These are phyloP conservation scores for Pichia insulana DNA, from an alignment of 805 yeast genomes.

Conservation along the genomic window DNA sequence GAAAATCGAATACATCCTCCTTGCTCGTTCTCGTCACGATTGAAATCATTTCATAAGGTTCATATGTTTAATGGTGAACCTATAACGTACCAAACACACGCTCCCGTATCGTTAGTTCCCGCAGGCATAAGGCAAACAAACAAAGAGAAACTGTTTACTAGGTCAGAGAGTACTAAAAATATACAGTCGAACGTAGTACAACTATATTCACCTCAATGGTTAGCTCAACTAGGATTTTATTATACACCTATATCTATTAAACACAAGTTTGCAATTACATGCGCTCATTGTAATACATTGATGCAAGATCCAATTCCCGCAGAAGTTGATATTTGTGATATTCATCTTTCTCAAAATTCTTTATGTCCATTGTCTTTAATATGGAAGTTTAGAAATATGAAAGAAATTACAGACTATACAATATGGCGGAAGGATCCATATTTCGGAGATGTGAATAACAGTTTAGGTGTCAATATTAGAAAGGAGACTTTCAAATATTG, in stretches of 20 bases:
- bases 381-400: slow-evolving; percentile 7
- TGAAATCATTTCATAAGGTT: slow-evolving; percentile 1
- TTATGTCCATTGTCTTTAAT: slow-evolving; percentile 7
- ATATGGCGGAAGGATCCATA: slow-evolving; percentile 4
- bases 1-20: neutral
- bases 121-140: neutral
- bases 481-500: slow-evolving; percentile 5
- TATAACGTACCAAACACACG: slow-evolving; percentile 2
- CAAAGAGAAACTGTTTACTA: neutral
- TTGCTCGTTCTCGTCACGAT: slow-evolving; percentile 4
- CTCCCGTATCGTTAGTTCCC: slow-evolving; percentile 4
- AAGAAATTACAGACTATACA: neutral
- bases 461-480: neutral
- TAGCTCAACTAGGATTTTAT: slow-evolving; percentile 9
- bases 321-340: slow-evolving; percentile 2
- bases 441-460: slow-evolving; percentile 1
- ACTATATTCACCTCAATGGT: slow-evolving; percentile 5
- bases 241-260: slow-evolving; percentile 9
- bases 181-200: no score
- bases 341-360: slow-evolving; percentile 4
- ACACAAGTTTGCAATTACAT: slow-evolving; percentile 7
- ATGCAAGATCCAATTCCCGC: slow-evolving; percentile 6
- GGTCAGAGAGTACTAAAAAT: neutral
- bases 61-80: slow-evolving; percentile 8
- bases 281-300: slow-evolving; percentile 6